Percentiles rank a stretch among this genome's conserved stretches.
Conservation (phyloP, 768 basidiomycete genomes). For the Boletus tomentosulus region DNA sequence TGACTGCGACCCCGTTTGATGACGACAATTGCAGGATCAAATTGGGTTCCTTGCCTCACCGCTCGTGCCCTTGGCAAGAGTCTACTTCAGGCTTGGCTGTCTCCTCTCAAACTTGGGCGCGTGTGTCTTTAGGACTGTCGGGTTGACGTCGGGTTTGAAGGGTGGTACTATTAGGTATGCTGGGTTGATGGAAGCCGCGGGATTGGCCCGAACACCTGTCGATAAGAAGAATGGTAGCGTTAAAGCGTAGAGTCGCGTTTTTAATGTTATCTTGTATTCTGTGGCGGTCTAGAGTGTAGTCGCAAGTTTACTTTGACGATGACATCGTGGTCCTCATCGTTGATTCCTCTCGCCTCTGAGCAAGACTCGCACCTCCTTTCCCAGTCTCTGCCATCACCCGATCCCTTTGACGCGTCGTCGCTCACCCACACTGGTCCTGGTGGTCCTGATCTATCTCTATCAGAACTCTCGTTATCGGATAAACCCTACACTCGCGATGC, state of each 20-base stretch:
- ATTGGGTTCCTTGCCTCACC: slow-evolving; percentile 20
- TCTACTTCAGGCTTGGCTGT: slow-evolving; percentile 18
- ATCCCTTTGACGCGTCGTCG: slow-evolving; percentile 25
- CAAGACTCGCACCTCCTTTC: slow-evolving; percentile 43
- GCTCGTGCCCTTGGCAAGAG: slow-evolving; percentile 11
- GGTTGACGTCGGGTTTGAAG: slow-evolving; percentile 20
- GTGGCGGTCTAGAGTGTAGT: no score
- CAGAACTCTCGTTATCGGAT: slow-evolving; percentile 49
- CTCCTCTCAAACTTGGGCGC: slow-evolving; percentile 22
- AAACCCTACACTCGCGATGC: slow-evolving; percentile 24
- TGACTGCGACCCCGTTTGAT: background rate
- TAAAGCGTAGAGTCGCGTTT: no score
- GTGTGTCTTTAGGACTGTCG: slow-evolving; percentile 16
- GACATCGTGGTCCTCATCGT: slow-evolving; percentile 32
- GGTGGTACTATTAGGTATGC: slow-evolving; percentile 13
- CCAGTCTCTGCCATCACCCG: slow-evolving; percentile 39
- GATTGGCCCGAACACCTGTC: slow-evolving; percentile 11
- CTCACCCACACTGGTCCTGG: slow-evolving; percentile 35
- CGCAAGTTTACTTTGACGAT: slow-evolving; percentile 8
- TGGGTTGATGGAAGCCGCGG: slow-evolving; percentile 22
- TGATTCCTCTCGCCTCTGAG: slow-evolving; percentile 17
- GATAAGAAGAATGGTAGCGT: slow-evolving; percentile 11
- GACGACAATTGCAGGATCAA: slow-evolving; percentile 17
- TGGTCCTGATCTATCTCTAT: slow-evolving; percentile 52
- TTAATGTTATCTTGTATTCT: no score